Evolutionary conservation across 1,284 basidiomycete genomes (phyloP), one percentile per base, ranked within the genome.

Genomic region (Trichosporon sp.): DNA sequence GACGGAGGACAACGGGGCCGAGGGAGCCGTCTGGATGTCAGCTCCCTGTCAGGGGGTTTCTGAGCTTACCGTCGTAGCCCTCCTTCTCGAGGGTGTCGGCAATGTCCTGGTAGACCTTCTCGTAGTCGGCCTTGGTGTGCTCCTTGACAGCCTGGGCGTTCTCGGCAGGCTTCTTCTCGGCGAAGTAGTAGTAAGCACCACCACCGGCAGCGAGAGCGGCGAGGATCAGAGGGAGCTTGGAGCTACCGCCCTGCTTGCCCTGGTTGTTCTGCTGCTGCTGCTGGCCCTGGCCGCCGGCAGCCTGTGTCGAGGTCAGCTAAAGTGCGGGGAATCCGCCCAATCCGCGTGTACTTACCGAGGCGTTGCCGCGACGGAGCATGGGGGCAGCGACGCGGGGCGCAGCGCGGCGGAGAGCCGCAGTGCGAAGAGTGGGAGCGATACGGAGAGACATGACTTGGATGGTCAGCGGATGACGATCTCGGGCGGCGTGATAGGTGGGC

Each of bases 81-180:
- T 91, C 91, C 19, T 89, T 88, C 73, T 95, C 93, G 37, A 96
- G 83, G 31, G 89, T 78, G 32, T 91, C 89, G 32, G 91, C 91
- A 81, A 97, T 90, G 72, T 85, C 88, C 85, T 96, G 92, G 88
- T 97, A 97, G 21, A 96, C 92, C 89, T 95, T 93, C 83, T 93
- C 91, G 81, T 94, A 96, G 81, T 95, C 93, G 67, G 89, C 90
- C 74, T 80, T 72, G 26, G 78, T 69, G 71, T 82, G 88, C 71
- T 86, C 89, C 84, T 91, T 92, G 14, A 86, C 87, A 10, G 85
- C 79, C 82, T 91, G 90, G 1, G 85, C 83, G 59, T 87, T 88
- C 37, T 89, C 88, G 81, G 90, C 90, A 66, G 86, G 83, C 0
- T 87, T 85, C 43, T 75, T 70, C 35, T 79, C 78, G n/a, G 75